Conservation (phyloP, 148 eudicot genomes). For the Amaranthus palmeri region DNA sequence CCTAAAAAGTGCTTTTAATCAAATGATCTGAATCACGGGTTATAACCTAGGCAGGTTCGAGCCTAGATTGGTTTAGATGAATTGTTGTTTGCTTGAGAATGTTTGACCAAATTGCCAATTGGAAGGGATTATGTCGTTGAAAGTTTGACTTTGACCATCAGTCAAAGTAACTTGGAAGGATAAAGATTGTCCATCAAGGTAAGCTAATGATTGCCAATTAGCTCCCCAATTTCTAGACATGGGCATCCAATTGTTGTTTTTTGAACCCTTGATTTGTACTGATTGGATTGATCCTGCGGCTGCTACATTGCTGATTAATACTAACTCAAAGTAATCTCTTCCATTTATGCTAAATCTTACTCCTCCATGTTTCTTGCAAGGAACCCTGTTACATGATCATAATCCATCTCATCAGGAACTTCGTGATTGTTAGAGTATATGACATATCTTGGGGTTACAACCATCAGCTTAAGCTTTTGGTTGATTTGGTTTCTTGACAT, state of each 20-base stretch:
- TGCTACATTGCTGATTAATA: constrained; percentile 63
- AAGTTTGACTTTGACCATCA: constrained; percentile 46
- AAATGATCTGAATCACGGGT: too few relatives aligned
- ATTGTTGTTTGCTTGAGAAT: constrained; percentile 45
- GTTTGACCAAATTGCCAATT: constrained; percentile 77
- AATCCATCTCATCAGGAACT: too few relatives aligned
- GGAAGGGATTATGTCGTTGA: constrained; percentile 48
- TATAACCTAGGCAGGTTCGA: not conserved
- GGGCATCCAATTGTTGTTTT: constrained; percentile 46
- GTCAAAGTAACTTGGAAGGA: constrained; percentile 66
- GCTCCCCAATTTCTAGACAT: constrained; percentile 96
- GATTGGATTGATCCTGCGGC: constrained; percentile 61
- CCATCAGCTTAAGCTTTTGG: too few relatives aligned
- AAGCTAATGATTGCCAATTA: constrained; percentile 74
- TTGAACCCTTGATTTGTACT: constrained; percentile 54
- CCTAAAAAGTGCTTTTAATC: too few relatives aligned
- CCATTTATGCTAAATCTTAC: constrained; percentile 79
- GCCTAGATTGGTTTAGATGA: constrained; percentile 16
- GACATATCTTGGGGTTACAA: too few relatives aligned
- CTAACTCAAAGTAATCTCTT: constrained; percentile 78
- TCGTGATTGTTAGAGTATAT: too few relatives aligned
- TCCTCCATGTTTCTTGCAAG: constrained; percentile 79
- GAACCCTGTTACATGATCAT: constrained; percentile 40
- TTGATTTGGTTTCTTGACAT: too few relatives aligned
- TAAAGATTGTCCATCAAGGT: constrained; percentile 62